A percentile compares a stretch with the other conserved stretches of the same genome.
These are phyloP conservation scores for Daldinia vernicosa DNA, from an alignment of 495 filamentous ascomycete species.

Conservation along the genomic window DNA sequence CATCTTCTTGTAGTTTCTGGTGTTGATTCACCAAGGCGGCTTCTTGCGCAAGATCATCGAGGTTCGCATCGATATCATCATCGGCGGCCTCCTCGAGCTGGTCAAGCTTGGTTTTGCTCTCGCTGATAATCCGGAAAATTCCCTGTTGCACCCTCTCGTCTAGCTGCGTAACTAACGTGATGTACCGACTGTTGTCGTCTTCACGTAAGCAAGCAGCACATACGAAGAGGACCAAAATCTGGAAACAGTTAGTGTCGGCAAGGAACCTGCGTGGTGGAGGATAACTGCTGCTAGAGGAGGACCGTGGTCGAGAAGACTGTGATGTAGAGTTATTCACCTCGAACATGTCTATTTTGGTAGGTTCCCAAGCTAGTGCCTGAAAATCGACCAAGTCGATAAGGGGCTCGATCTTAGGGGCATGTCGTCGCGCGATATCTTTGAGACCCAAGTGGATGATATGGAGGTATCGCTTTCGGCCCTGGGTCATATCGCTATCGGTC, in stretches of 20 bases:
- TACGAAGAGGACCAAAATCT: slow-evolving; percentile 42
- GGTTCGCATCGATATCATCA: not conserved
- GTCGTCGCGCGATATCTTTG: slow-evolving; percentile 35
- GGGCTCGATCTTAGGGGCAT: slow-evolving; percentile 38
- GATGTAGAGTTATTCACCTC: slow-evolving; percentile 35
- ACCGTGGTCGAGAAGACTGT: not conserved
- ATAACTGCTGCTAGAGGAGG: not conserved
- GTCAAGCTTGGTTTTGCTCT: slow-evolving; percentile 24
- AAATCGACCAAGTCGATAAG: slow-evolving; percentile 43
- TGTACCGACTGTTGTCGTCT: slow-evolving; percentile 38
- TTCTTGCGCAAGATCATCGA: slow-evolving; percentile 44
- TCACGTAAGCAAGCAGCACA: slow-evolving; percentile 37
- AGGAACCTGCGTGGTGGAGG: not conserved
- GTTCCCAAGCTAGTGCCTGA: slow-evolving; percentile 39
- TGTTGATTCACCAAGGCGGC: slow-evolving; percentile 27
- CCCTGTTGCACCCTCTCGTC: slow-evolving; percentile 28
- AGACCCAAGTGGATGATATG: slow-evolving; percentile 46
- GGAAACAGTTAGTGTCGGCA: slow-evolving; percentile 8
- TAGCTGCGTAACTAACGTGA: slow-evolving; percentile 26
- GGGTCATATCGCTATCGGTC: slow-evolving; percentile 29
- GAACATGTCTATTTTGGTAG: slow-evolving; percentile 39
- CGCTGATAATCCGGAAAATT: slow-evolving; percentile 38
- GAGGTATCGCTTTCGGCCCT: slow-evolving; percentile 38
- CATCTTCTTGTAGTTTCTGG: slow-evolving; percentile 39
- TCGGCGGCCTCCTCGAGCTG: slow-evolving; percentile 21